These are phyloP conservation scores for Hansenula lynferdii DNA, from an alignment of 1,139 yeast genomes.

Conservation along the genomic window DNA sequence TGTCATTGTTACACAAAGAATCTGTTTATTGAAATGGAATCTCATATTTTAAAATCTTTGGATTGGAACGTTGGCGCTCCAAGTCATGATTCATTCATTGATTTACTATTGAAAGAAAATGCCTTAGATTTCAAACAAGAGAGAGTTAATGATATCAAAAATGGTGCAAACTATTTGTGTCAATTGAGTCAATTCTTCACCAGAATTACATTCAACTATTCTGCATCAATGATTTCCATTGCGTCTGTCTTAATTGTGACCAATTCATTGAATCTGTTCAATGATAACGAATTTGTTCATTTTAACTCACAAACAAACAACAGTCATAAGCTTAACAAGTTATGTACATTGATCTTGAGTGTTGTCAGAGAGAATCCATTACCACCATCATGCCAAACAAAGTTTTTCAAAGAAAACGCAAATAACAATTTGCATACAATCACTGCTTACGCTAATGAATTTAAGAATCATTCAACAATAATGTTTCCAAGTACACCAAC, in stretches of 20 bases:
- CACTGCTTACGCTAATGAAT: constrained; percentile 13
- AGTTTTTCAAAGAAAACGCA: constrained; percentile 11
- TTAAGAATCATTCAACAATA: constrained; percentile 5
- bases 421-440: constrained; percentile 8
- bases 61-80: constrained; percentile 54
- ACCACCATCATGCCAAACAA: constrained; percentile 18
- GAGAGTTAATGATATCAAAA: constrained; percentile 42
- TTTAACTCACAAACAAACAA: constrained; percentile 4
- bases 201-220: constrained; percentile 49
- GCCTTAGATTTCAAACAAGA: constrained; percentile 17
- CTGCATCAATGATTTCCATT: constrained; percentile 52
- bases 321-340: constrained; percentile 3
- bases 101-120: constrained; percentile 39
- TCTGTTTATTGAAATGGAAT: constrained; percentile 64
- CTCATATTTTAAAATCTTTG: constrained; percentile 54
- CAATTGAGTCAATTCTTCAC: constrained; percentile 63
- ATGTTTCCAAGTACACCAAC: constrained; percentile 6
- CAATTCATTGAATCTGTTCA: constrained; percentile 10
- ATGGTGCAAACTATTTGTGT: constrained; percentile 56
- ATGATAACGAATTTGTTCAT: constrained; percentile 7
- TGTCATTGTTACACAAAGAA: constrained; percentile 57
- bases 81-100: constrained; percentile 59
- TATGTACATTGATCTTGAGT: constrained; percentile 8
- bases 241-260: constrained; percentile 35
- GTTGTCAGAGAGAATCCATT: constrained; percentile 7